Conservation (phyloP, 768 basidiomycete genomes). For the Boletus vinaceobasis region DNA sequence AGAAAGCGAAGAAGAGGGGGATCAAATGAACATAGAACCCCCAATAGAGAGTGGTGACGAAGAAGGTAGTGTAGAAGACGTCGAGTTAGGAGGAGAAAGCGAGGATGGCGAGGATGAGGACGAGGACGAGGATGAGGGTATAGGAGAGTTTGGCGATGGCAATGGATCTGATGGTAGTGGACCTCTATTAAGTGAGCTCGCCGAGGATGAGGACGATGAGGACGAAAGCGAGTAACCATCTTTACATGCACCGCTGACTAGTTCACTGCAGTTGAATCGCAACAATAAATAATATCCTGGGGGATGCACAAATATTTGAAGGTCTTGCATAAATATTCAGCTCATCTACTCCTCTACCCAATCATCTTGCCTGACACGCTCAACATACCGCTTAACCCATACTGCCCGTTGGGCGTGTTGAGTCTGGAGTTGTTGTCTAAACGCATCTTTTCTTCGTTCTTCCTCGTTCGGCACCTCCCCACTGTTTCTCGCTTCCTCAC, state of each 20-base stretch:
- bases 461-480: slow-evolving; percentile 33
- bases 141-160: slow-evolving; percentile 39
- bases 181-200: slow-evolving; percentile 45
- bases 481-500: slow-evolving; percentile 27
- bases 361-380: slow-evolving; percentile 59
- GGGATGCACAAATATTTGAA: no score
- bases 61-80: slow-evolving; percentile 73
- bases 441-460: slow-evolving; percentile 22
- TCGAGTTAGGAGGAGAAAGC: slow-evolving; percentile 67
- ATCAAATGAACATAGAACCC: slow-evolving; percentile 56
- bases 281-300: no score
- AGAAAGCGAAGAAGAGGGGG: slow-evolving; percentile 68
- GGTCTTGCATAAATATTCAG: no score
- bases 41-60: slow-evolving; percentile 63
- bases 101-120: slow-evolving; percentile 48
- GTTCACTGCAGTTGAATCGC: not conserved
- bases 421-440: slow-evolving; percentile 43
- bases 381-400: slow-evolving; percentile 66
- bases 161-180: slow-evolving; percentile 41
- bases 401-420: slow-evolving; percentile 50
- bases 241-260: not conserved
- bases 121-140: slow-evolving; percentile 42
- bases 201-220: slow-evolving; percentile 55
- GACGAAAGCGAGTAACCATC: slow-evolving; percentile 47
- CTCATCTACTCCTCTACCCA: slow-evolving; percentile 60